Evolutionary conservation across 345 rosid species (phyloP).

Genomic region (Tarenaya hassleriana): DNA sequence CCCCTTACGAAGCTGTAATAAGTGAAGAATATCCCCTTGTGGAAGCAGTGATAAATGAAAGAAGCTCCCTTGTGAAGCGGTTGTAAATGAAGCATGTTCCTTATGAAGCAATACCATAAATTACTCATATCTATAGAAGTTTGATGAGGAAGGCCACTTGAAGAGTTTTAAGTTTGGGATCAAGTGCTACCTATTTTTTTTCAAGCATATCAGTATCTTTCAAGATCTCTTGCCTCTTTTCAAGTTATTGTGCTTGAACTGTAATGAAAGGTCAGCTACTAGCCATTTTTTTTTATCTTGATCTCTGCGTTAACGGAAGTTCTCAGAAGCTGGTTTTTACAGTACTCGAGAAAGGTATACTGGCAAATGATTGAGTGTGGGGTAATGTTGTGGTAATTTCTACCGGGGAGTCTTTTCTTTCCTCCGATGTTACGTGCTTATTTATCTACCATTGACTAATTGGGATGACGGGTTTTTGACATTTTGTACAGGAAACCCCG

Average conservation of each 20-base stretch:
- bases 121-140: slow-evolving; percentile 67
- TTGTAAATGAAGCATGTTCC: background rate
- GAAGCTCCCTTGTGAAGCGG: slow-evolving; percentile 2
- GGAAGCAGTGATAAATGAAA: slow-evolving; percentile 16
- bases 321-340: slow-evolving; percentile 35
- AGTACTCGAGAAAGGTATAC: slow-evolving; percentile 32
- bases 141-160: slow-evolving; percentile 51
- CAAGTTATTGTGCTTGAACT: slow-evolving; percentile 67
- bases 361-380: slow-evolving; percentile 26
- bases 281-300: slow-evolving; percentile 40
- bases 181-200: slow-evolving; percentile 60
- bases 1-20: slow-evolving; percentile 19
- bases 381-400: slow-evolving; percentile 24
- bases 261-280: slow-evolving; percentile 60
- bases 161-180: slow-evolving; percentile 48
- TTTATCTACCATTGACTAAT: slow-evolving; percentile 8
- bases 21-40: slow-evolving; percentile 43
- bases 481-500: slow-evolving; percentile 72
- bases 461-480: slow-evolving; percentile 22
- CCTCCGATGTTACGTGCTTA: slow-evolving; percentile 15
- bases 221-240: slow-evolving; percentile 68
- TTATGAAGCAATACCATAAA: slow-evolving; percentile 49
- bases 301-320: slow-evolving; percentile 40
- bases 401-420: slow-evolving; percentile 1
- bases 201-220: slow-evolving; percentile 62